phyloP scores from a whole-genome alignment of 2,329 filamentous ascomycete species.

The Incumbomyces lentus region DNA sequence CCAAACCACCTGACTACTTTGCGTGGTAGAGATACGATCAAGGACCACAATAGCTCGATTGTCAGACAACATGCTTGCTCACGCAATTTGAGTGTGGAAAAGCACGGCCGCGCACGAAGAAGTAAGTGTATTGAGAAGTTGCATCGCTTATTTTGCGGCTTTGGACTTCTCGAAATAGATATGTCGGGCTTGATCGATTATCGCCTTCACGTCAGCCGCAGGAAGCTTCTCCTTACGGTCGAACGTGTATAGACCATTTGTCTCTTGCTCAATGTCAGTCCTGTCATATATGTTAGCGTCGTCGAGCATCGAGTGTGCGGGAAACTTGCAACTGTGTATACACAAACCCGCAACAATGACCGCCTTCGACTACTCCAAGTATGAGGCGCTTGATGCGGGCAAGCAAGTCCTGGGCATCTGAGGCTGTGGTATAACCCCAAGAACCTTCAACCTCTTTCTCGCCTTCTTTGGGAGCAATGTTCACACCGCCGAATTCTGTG shows the following conservation, averaged over 20 bases:
- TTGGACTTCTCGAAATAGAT: slow-evolving; percentile 29
- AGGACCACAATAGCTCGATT: too few relatives aligned
- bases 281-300: slow-evolving; percentile 11
- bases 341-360: slow-evolving; percentile 52
- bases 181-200: slow-evolving; percentile 45
- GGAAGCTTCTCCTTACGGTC: slow-evolving; percentile 53
- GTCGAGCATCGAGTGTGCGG: neutral
- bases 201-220: slow-evolving; percentile 44
- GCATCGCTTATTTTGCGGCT: neutral
- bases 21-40: too few relatives aligned
- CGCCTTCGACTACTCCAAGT: slow-evolving; percentile 46
- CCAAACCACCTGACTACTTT: too few relatives aligned
- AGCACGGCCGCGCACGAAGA: too few relatives aligned
- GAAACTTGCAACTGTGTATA: slow-evolving; percentile 53
- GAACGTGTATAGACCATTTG: slow-evolving; percentile 56
- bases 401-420: slow-evolving; percentile 49
- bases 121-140: neutral
- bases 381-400: slow-evolving; percentile 49
- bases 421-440: slow-evolving; percentile 61
- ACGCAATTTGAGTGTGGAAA: too few relatives aligned
- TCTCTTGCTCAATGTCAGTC: slow-evolving; percentile 56
- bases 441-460: slow-evolving; percentile 37
- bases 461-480: slow-evolving; percentile 45
- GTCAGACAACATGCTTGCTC: too few relatives aligned
- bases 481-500: slow-evolving; percentile 59